These are phyloP conservation scores for Coniochaeta hoffmannii DNA, from an alignment of 2,329 filamentous ascomycete species.

Conservation along the genomic window DNA sequence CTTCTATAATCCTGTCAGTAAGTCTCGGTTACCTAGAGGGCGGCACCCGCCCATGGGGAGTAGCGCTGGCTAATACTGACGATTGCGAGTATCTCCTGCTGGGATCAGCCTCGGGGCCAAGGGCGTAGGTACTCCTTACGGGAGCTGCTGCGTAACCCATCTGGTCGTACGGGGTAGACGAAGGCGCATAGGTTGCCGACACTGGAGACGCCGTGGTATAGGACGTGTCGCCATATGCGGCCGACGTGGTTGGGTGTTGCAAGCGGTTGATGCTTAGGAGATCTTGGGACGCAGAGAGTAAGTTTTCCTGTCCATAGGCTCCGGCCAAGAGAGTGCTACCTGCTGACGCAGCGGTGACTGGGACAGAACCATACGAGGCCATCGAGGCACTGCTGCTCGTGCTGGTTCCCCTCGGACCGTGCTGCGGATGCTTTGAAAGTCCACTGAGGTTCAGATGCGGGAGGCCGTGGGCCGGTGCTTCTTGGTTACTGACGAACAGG, in stretches of 20 bases:
- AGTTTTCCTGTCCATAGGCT: constrained; percentile 54
- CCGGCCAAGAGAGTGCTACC: constrained; percentile 55
- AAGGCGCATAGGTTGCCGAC: constrained; percentile 57
- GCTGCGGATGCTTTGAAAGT: constrained; percentile 43
- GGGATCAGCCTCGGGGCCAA: constrained; percentile 48
- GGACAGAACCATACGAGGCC: constrained; percentile 65
- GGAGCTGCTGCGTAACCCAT: constrained; percentile 67
- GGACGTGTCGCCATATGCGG: constrained; percentile 63
- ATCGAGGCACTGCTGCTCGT: constrained; percentile 54
- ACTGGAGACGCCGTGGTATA: constrained; percentile 65
- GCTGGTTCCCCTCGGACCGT: constrained; percentile 34
- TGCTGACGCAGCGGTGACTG: constrained; percentile 67
- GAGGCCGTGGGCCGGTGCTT: constrained; percentile 38
- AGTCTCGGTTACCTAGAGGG: constrained; percentile 21
- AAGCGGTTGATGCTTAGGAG: constrained; percentile 61
- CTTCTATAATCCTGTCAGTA: not conserved
- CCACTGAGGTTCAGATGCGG: constrained; percentile 51
- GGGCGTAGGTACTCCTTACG: constrained; percentile 48
- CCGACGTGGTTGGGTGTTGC: constrained; percentile 47
- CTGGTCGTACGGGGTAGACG: constrained; percentile 64
- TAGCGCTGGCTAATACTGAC: constrained; percentile 59
- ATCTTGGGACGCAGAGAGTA: constrained; percentile 70
- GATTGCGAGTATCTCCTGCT: constrained; percentile 71
- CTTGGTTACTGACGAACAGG: constrained; percentile 56
- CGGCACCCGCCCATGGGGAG: constrained; percentile 6